A percentile compares a stretch with the other conserved stretches of the same genome.
These are phyloP conservation scores for Colletotrichum musae DNA, from an alignment of 2,329 filamentous ascomycete species.

Conservation along the genomic window DNA sequence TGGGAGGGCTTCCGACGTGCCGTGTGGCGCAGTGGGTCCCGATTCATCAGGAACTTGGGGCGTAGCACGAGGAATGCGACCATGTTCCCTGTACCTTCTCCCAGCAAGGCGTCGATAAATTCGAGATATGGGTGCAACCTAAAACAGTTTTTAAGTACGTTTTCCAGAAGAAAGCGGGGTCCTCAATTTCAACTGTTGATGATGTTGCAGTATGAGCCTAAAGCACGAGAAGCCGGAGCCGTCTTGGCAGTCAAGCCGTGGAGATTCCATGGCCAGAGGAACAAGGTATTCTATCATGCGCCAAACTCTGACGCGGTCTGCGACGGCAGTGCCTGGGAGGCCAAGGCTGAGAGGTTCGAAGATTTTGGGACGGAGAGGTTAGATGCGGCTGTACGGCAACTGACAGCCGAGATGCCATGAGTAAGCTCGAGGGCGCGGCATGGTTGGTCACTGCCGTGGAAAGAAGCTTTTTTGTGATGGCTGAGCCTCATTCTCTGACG, in stretches of 20 bases:
- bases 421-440: background rate
- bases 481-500: constrained; percentile 7
- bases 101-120: background rate
- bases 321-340: constrained; percentile 11
- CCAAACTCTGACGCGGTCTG: background rate
- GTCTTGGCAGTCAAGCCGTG: constrained; percentile 28
- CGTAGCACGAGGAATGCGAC: constrained; percentile 1
- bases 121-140: background rate
- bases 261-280: background rate
- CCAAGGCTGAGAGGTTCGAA: background rate
- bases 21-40: constrained; percentile 9
- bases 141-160: background rate
- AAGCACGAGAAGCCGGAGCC: too few species aligned
- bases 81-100: constrained; percentile 8
- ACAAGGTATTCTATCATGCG: background rate
- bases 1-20: constrained; percentile 24
- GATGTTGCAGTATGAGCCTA: too few species aligned
- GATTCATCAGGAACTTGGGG: too few species aligned
- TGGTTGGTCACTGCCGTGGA: background rate
- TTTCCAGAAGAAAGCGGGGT: too few species aligned
- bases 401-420: background rate
- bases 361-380: constrained; percentile 9
- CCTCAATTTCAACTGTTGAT: too few species aligned
- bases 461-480: background rate
- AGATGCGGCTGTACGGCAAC: constrained; percentile 2